Percentiles rank a stretch among this genome's conserved stretches.
Conservation (phyloP, 768 basidiomycete species). For the Phylloporus arenicola region DNA sequence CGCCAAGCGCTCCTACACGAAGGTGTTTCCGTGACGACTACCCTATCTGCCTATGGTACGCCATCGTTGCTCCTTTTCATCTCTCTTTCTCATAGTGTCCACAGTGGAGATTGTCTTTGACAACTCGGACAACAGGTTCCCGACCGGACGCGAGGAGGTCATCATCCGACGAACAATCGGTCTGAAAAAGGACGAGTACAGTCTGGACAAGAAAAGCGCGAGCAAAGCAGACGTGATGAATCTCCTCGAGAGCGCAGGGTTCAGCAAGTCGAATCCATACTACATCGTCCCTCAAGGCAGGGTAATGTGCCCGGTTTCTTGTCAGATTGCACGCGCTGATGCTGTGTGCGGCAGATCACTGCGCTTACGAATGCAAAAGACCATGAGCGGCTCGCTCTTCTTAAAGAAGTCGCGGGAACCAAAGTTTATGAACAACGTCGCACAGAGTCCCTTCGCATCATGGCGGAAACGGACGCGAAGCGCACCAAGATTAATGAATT, state of each 20-base stretch:
- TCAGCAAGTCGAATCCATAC: constrained; percentile 97
- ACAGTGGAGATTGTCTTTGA: constrained; percentile 90
- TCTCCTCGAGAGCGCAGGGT: constrained; percentile 92
- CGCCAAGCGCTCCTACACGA: constrained; percentile 91
- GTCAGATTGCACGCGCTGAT: constrained; percentile 8
- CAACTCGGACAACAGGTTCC: constrained; percentile 90
- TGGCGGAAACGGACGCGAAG: constrained; percentile 94
- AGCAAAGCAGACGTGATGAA: constrained; percentile 98
- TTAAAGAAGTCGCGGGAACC: constrained; percentile 98
- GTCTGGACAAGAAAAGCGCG: constrained; percentile 90
- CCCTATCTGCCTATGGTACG: constrained; percentile 85
- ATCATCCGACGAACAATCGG: constrained; percentile 92
- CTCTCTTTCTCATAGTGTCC: not conserved
- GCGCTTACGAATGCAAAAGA: constrained; percentile 97
- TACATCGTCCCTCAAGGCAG: constrained; percentile 98
- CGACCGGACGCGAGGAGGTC: constrained; percentile 83
- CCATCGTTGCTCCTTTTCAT: not conserved
- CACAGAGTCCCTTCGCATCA: constrained; percentile 88
- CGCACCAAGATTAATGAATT: constrained; percentile 87
- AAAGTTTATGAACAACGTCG: constrained; percentile 96
- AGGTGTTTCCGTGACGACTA: constrained; percentile 81
- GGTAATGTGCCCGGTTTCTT: constrained; percentile 41
- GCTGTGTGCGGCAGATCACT: constrained; percentile 60
- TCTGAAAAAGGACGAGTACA: constrained; percentile 97
- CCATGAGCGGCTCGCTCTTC: constrained; percentile 83